Evolutionary conservation across 768 basidiomycete genomes (phyloP).

Genomic region (Mrakia frigida): DNA sequence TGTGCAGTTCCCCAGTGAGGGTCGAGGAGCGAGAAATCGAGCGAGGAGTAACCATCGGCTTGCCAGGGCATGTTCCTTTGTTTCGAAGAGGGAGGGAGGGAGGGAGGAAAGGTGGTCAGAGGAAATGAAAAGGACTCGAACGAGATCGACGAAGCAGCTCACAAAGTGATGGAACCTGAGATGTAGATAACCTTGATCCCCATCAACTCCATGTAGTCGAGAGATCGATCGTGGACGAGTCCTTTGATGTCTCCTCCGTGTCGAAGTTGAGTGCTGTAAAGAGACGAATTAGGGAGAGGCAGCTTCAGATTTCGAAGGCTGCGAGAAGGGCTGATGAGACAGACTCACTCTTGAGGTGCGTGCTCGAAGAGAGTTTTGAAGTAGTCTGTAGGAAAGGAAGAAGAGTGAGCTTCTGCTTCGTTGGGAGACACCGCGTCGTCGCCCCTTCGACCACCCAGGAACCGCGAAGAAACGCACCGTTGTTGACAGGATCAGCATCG

Average conservation of each 20-base stretch:
- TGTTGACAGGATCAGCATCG: constrained; percentile 84
- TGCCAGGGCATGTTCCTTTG: constrained; percentile 30
- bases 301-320: background rate
- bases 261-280: constrained; percentile 73
- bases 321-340: background rate
- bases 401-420: background rate
- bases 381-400: constrained; percentile 37
- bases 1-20: constrained; percentile 83
- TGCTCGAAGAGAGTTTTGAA: constrained; percentile 64
- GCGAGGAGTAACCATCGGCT: constrained; percentile 62
- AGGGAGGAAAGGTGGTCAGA: background rate
- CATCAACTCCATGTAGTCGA: constrained; percentile 89
- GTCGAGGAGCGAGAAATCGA: constrained; percentile 84
- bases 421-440: background rate
- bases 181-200: constrained; percentile 79
- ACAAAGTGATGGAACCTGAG: constrained; percentile 53
- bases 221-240: constrained; percentile 52
- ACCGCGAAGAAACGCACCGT: constrained; percentile 41
- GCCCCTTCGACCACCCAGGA: background rate
- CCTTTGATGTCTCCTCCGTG: constrained; percentile 85
- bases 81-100: background rate
- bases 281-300: background rate
- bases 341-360: constrained; percentile 15
- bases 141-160: background rate
- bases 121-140: background rate